Percentiles rank a stretch among this genome's conserved stretches.
phyloP scores from a whole-genome alignment of 306 rosid genomes.

The Pachyrhizus erosus region DNA sequence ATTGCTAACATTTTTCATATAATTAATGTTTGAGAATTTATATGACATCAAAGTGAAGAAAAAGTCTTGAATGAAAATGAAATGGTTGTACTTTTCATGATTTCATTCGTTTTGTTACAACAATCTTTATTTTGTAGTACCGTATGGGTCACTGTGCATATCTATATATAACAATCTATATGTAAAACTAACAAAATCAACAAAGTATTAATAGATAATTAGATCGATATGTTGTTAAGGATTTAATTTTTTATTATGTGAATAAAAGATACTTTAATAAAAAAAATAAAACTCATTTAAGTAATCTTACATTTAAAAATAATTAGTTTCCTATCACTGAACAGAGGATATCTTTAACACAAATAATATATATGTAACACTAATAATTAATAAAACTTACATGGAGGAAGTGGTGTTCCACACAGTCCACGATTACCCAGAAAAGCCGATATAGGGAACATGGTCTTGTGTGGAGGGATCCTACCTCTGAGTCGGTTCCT shows the following conservation, averaged over 20 bases:
- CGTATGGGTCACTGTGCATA: neutral
- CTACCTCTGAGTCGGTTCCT: conserved; percentile 41
- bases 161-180: neutral
- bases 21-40: neutral
- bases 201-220: too few relatives aligned
- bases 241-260: too few relatives aligned
- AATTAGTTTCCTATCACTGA: too few relatives aligned
- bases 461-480: conserved; percentile 17
- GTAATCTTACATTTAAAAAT: too few relatives aligned
- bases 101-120: neutral
- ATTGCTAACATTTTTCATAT: too few relatives aligned
- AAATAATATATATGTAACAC: too few relatives aligned
- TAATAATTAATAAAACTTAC: conserved; percentile 50
- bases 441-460: conserved; percentile 57
- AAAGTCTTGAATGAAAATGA: neutral
- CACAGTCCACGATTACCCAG: conserved; percentile 59
- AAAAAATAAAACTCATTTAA: too few relatives aligned
- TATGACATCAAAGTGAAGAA: neutral
- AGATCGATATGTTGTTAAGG: too few relatives aligned
- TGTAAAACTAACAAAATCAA: too few relatives aligned
- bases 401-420: conserved; percentile 68
- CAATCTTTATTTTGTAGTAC: too few relatives aligned
- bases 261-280: too few relatives aligned
- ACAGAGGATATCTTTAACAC: too few relatives aligned
- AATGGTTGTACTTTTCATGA: neutral